Conservation (phyloP, 345 rosid genomes). For the Erodium maritimum region DNA sequence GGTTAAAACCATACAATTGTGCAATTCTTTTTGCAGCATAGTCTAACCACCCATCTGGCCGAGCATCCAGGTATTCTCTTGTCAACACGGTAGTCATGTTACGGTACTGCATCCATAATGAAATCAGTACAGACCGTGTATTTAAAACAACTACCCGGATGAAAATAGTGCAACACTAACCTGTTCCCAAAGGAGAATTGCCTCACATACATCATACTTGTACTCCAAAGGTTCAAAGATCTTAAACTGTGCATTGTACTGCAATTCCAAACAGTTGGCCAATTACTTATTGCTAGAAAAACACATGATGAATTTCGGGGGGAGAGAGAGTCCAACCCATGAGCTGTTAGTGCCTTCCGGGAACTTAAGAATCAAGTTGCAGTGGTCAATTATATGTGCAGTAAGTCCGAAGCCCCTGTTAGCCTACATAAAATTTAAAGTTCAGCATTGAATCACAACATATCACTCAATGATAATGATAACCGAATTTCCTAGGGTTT, state of each 20-base stretch:
- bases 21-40: slow-evolving; percentile 93
- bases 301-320: slow-evolving; percentile 1
- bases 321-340: slow-evolving; percentile 44
- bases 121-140: slow-evolving; percentile 14
- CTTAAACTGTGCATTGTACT: slow-evolving; percentile 88
- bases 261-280: slow-evolving; percentile 16
- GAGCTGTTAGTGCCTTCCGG: slow-evolving; percentile 93
- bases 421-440: slow-evolving; percentile 30
- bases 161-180: slow-evolving; percentile 25
- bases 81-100: slow-evolving; percentile 95
- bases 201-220: slow-evolving; percentile 75
- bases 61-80: slow-evolving; percentile 81
- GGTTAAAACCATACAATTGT: slow-evolving; percentile 48
- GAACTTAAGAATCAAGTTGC: slow-evolving; percentile 74
- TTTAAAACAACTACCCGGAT: slow-evolving; percentile 3
- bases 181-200: slow-evolving; percentile 94
- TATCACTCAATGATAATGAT: not conserved
- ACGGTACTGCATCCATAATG: slow-evolving; percentile 56
- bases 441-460: not conserved
- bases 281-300: slow-evolving; percentile 1
- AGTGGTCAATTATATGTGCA: slow-evolving; percentile 57
- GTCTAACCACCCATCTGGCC: slow-evolving; percentile 91
- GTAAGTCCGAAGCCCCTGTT: slow-evolving; percentile 86
- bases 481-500: not conserved
- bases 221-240: slow-evolving; percentile 82